A percentile compares a stretch with the other conserved stretches of the same genome.
These are phyloP conservation scores for Fusarium xyrophilum DNA, from an alignment of 2,329 filamentous ascomycete genomes.

Conservation along the genomic window DNA sequence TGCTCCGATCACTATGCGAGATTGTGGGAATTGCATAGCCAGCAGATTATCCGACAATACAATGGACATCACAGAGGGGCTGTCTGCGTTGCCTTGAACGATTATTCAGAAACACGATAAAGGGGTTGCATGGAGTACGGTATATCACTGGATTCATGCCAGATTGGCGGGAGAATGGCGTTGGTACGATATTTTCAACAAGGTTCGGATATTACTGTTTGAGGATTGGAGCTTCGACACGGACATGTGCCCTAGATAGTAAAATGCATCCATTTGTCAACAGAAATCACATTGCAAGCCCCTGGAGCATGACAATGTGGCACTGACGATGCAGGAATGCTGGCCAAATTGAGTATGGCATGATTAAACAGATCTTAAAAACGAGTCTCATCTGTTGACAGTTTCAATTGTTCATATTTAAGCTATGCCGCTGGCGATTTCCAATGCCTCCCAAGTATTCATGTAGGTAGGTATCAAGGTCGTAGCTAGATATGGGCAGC, in stretches of 20 bases:
- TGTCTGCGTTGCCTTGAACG: constrained; percentile 91
- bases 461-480: background rate
- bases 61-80: constrained; percentile 92
- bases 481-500: background rate
- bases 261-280: background rate
- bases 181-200: constrained; percentile 33
- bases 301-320: background rate
- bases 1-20: constrained; percentile 93
- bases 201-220: constrained; percentile 11
- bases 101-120: constrained; percentile 70
- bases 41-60: constrained; percentile 92
- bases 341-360: background rate
- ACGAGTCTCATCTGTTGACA: background rate
- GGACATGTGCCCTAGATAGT: background rate
- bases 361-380: background rate
- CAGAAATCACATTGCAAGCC: background rate
- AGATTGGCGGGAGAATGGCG: constrained; percentile 30
- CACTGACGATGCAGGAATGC: background rate
- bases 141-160: constrained; percentile 19
- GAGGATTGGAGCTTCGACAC: constrained; percentile 6
- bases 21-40: constrained; percentile 85
- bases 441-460: background rate
- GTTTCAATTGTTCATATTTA: background rate
- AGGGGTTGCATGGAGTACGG: constrained; percentile 5
- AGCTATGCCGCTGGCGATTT: background rate